Percentiles rank a stretch among this genome's conserved stretches.
phyloP scores from a whole-genome alignment of 2,329 filamentous ascomycete species.

The Cladosporium sp. region DNA sequence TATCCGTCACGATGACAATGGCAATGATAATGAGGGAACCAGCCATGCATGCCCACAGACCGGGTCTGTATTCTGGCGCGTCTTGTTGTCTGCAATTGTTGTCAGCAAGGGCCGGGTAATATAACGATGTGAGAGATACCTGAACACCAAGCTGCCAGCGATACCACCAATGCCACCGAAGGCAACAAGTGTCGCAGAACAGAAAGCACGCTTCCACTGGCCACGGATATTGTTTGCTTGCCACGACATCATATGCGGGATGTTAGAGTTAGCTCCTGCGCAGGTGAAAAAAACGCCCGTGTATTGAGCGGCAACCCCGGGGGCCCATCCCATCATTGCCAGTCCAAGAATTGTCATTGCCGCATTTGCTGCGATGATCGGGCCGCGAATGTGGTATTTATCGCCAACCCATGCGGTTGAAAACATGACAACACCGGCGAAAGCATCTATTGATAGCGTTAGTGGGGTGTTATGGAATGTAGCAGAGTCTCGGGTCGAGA shows the following conservation, averaged over 20 bases:
- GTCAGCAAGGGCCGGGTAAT: slow-evolving; percentile 56
- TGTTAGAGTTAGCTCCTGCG: slow-evolving; percentile 70
- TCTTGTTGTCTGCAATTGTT: slow-evolving; percentile 29
- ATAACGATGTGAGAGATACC: slow-evolving; percentile 57
- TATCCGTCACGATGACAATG: slow-evolving; percentile 18
- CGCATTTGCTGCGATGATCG: slow-evolving; percentile 21
- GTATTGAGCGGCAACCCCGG: slow-evolving; percentile 45
- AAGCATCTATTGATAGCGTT: slow-evolving; percentile 51
- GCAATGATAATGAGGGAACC: slow-evolving; percentile 20
- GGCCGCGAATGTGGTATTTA: slow-evolving; percentile 20
- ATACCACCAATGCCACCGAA: slow-evolving; percentile 77
- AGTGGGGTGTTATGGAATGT: slow-evolving; percentile 59
- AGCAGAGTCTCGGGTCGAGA: slow-evolving; percentile 48
- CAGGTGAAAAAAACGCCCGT: slow-evolving; percentile 73
- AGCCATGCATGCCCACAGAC: slow-evolving; percentile 23
- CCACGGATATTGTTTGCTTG: slow-evolving; percentile 84
- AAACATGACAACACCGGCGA: slow-evolving; percentile 30
- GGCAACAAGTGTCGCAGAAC: slow-evolving; percentile 67
- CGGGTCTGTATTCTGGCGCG: slow-evolving; percentile 20
- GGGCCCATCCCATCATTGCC: slow-evolving; percentile 22
- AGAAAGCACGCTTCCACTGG: slow-evolving; percentile 81
- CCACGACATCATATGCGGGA: slow-evolving; percentile 68
- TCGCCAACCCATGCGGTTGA: slow-evolving; percentile 19
- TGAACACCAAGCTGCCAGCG: slow-evolving; percentile 67
- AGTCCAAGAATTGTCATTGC: slow-evolving; percentile 25